phyloP scores from a whole-genome alignment of 2,329 filamentous ascomycete genomes.

The Neoscytalidium dimidiatum region DNA sequence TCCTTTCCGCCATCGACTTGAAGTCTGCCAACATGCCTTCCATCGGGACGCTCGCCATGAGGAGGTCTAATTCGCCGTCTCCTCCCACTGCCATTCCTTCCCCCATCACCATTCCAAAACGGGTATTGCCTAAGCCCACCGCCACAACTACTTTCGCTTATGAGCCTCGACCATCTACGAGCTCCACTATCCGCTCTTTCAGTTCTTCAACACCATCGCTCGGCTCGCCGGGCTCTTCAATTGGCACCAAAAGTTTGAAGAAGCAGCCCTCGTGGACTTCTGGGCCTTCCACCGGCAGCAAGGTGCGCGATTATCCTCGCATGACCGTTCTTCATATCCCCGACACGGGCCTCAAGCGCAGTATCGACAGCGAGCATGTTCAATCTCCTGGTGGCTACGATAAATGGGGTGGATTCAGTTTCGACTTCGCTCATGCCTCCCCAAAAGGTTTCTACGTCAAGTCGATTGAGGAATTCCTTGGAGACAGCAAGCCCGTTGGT shows the following conservation, averaged over 20 bases:
- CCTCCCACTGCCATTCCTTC: neutral
- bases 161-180: constrained; percentile 2
- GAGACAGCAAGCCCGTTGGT: neutral
- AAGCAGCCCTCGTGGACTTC: constrained; percentile 10
- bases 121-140: constrained; percentile 4
- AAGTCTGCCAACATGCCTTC: neutral
- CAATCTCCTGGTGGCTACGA: neutral
- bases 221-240: neutral
- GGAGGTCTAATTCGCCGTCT: neutral
- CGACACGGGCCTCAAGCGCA: neutral
- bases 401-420: neutral
- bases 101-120: constrained; percentile 4
- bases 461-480: constrained; percentile 4
- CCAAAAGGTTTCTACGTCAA: constrained; percentile 11
- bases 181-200: neutral
- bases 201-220: neutral
- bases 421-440: neutral
- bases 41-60: neutral
- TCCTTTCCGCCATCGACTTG: neutral
- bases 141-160: constrained; percentile 4
- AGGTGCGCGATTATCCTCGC: neutral
- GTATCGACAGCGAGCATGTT: neutral
- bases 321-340: neutral
- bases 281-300: neutral
- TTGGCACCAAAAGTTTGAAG: constrained; percentile 5